Evolutionary conservation across 129 eudicot species (phyloP).

Genomic region (Arctium lappa): DNA sequence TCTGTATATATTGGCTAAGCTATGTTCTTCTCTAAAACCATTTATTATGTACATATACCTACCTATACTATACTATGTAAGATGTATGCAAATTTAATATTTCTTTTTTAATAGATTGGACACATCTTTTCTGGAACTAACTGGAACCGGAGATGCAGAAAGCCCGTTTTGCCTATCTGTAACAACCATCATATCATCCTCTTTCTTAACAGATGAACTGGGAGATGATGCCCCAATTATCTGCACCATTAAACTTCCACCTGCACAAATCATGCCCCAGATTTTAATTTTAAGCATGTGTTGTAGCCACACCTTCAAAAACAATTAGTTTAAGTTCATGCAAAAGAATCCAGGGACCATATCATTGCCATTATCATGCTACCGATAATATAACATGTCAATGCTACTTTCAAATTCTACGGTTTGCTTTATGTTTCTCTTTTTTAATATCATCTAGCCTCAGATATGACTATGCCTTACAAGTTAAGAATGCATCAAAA

Average conservation of each 20-base stretch:
- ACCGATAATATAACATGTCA: neutral
- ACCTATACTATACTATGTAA: neutral
- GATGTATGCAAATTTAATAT: neutral
- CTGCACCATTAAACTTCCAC: conserved; percentile 85
- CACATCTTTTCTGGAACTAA: conserved; percentile 42
- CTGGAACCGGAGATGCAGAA: conserved; percentile 50
- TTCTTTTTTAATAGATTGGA: conserved; percentile 38
- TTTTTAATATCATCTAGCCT: neutral
- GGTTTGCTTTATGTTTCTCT: neutral
- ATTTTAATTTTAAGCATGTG: neutral
- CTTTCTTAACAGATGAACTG: conserved; percentile 22
- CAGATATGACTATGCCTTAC: neutral
- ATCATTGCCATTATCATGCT: too few species aligned
- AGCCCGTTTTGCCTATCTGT: conserved; percentile 40
- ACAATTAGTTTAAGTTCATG: too few species aligned
- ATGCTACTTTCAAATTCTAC: too few species aligned
- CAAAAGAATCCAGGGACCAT: too few species aligned
- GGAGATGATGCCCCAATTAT: conserved; percentile 64
- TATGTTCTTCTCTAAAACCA: neutral
- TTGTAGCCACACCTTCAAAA: too few species aligned
- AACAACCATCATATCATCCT: conserved; percentile 28
- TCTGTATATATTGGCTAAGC: neutral
- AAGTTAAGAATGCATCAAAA: neutral
- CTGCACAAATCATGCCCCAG: conserved; percentile 28
- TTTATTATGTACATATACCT: neutral